A percentile compares a stretch with the other conserved stretches of the same genome.
Conservation (phyloP, 2,329 filamentous ascomycete species). For the Myriosclerotinia curreyana region DNA sequence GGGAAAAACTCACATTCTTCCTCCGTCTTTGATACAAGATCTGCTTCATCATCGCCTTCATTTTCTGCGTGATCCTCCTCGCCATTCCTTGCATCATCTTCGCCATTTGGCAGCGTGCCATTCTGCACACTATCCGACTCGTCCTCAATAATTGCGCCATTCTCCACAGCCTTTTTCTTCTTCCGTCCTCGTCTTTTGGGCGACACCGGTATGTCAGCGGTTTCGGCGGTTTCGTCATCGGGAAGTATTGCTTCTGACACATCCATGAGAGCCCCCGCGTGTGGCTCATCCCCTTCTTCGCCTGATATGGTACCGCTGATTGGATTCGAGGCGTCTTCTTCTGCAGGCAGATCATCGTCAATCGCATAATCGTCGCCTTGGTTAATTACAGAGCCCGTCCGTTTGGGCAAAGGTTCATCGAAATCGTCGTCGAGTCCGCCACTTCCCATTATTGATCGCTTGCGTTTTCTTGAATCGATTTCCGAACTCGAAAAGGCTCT, state of each 20-base stretch:
- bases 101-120: conserved; percentile 32
- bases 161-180: conserved; percentile 39
- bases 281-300: conserved; percentile 46
- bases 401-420: conserved; percentile 47
- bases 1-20: conserved; percentile 56
- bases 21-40: conserved; percentile 57
- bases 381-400: conserved; percentile 48
- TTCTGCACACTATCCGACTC: conserved; percentile 28
- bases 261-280: conserved; percentile 47
- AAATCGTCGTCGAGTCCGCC: conserved; percentile 37
- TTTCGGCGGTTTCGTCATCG: conserved; percentile 41
- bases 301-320: conserved; percentile 38
- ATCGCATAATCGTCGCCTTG: conserved; percentile 47
- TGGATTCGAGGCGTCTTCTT: conserved; percentile 40
- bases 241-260: conserved; percentile 43
- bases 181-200: conserved; percentile 40
- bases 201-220: conserved; percentile 30
- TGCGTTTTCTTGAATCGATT: conserved; percentile 41
- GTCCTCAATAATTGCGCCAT: conserved; percentile 32
- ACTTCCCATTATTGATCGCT: conserved; percentile 39
- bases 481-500: conserved; percentile 30
- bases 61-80: conserved; percentile 53
- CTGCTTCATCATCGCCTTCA: conserved; percentile 54
- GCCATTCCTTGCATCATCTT: conserved; percentile 42
- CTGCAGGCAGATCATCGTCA: conserved; percentile 44